Evolutionary conservation across 73 alveolate genomes (phyloP).

Genomic region (Durusdinium trenchii): DNA sequence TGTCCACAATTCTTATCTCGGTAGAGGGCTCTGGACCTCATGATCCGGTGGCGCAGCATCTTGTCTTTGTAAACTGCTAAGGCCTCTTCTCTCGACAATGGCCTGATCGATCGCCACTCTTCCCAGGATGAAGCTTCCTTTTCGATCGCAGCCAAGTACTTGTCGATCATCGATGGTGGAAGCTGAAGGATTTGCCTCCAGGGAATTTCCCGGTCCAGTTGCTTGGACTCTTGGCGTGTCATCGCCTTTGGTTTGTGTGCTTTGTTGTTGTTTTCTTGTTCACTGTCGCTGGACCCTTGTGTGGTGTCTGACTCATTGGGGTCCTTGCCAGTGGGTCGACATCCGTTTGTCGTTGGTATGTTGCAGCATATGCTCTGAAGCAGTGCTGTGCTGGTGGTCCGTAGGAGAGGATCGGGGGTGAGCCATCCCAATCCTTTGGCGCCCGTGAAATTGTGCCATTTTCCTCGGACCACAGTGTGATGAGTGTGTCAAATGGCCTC

Average conservation of each 20-base stretch:
- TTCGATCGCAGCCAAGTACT: background rate
- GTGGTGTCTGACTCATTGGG: background rate
- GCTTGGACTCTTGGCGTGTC: constrained; percentile 7
- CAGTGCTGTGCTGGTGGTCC: background rate
- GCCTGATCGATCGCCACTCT: background rate
- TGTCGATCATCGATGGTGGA: background rate
- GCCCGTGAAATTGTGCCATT: background rate
- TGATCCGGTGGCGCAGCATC: background rate
- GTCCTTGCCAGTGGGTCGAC: background rate
- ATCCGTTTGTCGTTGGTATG: background rate
- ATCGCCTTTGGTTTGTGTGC: background rate
- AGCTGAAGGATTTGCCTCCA: constrained; percentile 10
- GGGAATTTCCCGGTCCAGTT: constrained; percentile 21
- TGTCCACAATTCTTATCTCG: background rate
- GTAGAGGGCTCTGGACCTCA: background rate
- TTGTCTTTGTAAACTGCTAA: background rate
- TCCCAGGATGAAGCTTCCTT: constrained; percentile 38
- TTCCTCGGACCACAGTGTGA: background rate
- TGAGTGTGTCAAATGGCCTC: background rate
- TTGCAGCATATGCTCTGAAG: background rate
- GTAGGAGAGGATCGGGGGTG: background rate
- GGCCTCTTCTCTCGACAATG: background rate
- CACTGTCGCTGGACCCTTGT: background rate
- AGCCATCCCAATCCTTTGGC: background rate
- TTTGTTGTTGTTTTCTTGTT: background rate